Percentiles rank a stretch among this genome's conserved stretches.
phyloP scores from a whole-genome alignment of 208 protist genomes.

The Naegleria lovaniensis region DNA sequence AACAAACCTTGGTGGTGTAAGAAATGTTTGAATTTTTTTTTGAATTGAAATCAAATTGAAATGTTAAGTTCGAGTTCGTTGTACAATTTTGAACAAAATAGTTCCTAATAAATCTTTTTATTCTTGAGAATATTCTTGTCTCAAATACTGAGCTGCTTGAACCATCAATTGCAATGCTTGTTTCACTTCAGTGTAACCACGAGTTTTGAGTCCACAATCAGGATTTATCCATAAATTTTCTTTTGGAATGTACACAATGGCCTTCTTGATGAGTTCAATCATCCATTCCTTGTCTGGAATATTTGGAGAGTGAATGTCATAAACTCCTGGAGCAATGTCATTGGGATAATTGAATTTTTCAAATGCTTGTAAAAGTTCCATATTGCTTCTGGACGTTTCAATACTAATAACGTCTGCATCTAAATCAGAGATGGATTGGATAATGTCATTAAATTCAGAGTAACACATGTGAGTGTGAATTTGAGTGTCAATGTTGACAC shows the following conservation, averaged over 20 bases:
- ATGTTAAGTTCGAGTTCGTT: too few species aligned
- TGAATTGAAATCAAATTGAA: too few species aligned
- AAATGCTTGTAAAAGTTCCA: conserved; percentile 66
- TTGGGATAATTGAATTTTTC: conserved; percentile 60
- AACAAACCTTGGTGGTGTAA: too few species aligned
- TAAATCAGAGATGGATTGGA: conserved; percentile 64
- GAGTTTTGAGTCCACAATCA: conserved; percentile 77
- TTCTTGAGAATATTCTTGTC: too few species aligned
- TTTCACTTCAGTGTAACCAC: conserved; percentile 46
- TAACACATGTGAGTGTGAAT: conserved; percentile 80
- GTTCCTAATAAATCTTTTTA: too few species aligned
- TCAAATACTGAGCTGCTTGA: not conserved
- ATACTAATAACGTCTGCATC: conserved; percentile 75
- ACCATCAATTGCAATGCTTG: not conserved
- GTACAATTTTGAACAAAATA: too few species aligned
- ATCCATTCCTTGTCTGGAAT: conserved; percentile 65
- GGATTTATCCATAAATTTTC: conserved; percentile 69
- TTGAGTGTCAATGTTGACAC: conserved; percentile 58
- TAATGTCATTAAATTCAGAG: conserved; percentile 76
- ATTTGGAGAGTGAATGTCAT: conserved; percentile 76
- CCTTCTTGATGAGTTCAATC: conserved; percentile 55
- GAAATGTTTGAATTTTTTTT: too few species aligned
- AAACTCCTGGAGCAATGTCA: conserved; percentile 73
- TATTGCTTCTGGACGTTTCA: conserved; percentile 65
- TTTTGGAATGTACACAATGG: conserved; percentile 43